phyloP scores from a whole-genome alignment of 495 filamentous ascomycete species.

The Trichoderma asperelloides region DNA sequence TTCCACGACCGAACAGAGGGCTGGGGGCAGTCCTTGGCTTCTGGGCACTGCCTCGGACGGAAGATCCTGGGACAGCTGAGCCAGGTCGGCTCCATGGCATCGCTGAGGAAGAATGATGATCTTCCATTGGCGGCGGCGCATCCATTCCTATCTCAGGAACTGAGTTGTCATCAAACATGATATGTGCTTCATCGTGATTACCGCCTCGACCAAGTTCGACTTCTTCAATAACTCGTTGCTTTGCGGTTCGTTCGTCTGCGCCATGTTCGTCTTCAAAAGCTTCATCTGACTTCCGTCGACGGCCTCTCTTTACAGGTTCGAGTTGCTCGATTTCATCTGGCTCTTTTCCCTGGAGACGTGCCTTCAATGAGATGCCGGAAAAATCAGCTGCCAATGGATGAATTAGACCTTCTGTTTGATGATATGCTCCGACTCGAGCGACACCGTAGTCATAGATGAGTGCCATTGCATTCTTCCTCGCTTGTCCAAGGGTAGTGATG shows the following conservation, averaged over 20 bases:
- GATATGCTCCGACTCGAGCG: slow-evolving; percentile 23
- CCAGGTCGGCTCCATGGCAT: slow-evolving; percentile 37
- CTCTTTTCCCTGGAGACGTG: slow-evolving; percentile 19
- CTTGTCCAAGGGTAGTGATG: slow-evolving; percentile 15
- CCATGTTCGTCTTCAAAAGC: not conserved
- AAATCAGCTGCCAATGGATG: slow-evolving; percentile 30
- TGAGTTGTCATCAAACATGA: slow-evolving; percentile 7
- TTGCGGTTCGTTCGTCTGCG: not conserved
- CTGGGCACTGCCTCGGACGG: slow-evolving; percentile 25
- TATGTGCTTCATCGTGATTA: not conserved
- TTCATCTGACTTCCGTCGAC: not conserved
- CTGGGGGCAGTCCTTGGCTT: slow-evolving; percentile 25
- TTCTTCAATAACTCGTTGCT: not conserved
- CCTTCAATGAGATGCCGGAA: slow-evolving; percentile 27
- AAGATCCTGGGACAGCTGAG: slow-evolving; percentile 32
- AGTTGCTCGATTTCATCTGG: slow-evolving; percentile 18
- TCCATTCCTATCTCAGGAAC: slow-evolving; percentile 30
- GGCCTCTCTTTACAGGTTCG: not conserved
- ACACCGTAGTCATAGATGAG: slow-evolving; percentile 38
- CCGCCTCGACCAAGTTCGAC: not conserved
- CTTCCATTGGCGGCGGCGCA: slow-evolving; percentile 26
- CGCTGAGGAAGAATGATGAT: slow-evolving; percentile 28
- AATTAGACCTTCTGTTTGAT: slow-evolving; percentile 18
- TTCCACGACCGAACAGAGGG: slow-evolving; percentile 27
- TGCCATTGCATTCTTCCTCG: slow-evolving; percentile 38